A percentile compares a stretch with the other conserved stretches of the same genome.
Evolutionary conservation across 2,329 filamentous ascomycete species (phyloP).

Genomic region (Neonectria sp.): DNA sequence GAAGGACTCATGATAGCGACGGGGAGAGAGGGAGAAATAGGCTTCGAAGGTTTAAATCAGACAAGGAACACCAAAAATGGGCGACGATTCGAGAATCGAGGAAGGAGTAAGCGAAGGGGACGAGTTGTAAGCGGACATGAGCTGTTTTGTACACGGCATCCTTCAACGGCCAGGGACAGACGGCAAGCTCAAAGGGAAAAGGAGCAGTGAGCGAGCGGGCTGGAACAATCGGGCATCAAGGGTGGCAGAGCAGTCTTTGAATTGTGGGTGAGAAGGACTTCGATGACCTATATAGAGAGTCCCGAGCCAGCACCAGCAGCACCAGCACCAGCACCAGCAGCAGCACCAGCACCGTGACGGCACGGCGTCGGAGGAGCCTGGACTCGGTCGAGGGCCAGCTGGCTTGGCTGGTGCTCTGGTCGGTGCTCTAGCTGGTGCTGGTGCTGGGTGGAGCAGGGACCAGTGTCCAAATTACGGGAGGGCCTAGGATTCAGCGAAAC

Average conservation of each 20-base stretch:
- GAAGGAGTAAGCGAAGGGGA: constrained; percentile 22
- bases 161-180: constrained; percentile 35
- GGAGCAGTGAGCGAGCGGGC: constrained; percentile 38
- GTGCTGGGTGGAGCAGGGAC: constrained; percentile 49
- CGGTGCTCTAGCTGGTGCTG: constrained; percentile 45
- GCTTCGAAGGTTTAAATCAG: constrained; percentile 11
- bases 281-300: constrained; percentile 47
- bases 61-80: constrained; percentile 2
- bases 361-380: constrained; percentile 35
- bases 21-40: constrained; percentile 13
- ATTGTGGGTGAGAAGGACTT: constrained; percentile 44
- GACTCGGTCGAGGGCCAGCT: constrained; percentile 34
- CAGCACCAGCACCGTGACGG: constrained; percentile 26
- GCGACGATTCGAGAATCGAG: constrained; percentile 17
- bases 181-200: constrained; percentile 33
- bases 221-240: constrained; percentile 46
- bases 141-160: constrained; percentile 39
- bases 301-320: constrained; percentile 24
- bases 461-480: constrained; percentile 53
- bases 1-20: constrained; percentile 59
- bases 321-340: no score
- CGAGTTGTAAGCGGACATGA: constrained; percentile 34
- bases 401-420: constrained; percentile 32
- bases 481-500: constrained; percentile 54
- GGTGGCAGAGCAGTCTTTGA: constrained; percentile 41